phyloP scores from a whole-genome alignment of 2,329 filamentous ascomycete genomes.

The Talaromyces sp. region DNA sequence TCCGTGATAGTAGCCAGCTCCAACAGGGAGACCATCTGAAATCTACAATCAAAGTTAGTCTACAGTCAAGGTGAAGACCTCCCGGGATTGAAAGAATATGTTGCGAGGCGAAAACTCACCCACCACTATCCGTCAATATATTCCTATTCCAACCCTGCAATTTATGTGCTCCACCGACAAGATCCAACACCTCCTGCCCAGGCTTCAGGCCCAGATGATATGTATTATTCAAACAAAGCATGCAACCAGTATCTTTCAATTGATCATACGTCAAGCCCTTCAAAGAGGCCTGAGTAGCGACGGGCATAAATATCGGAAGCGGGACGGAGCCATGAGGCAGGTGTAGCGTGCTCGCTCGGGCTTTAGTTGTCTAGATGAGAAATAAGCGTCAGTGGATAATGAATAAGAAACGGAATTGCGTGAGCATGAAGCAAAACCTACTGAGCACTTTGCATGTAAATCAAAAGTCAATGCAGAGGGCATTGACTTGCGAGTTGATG shows the following conservation, averaged over 20 bases:
- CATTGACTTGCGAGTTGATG: slow-evolving; percentile 34
- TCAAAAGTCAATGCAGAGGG: slow-evolving; percentile 73
- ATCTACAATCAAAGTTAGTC: slow-evolving; percentile 55
- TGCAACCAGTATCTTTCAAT: slow-evolving; percentile 82
- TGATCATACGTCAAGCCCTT: slow-evolving; percentile 94
- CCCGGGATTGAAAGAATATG: slow-evolving; percentile 21
- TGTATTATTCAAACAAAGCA: slow-evolving; percentile 94
- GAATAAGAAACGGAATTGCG: not conserved
- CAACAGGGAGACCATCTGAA: slow-evolving; percentile 97
- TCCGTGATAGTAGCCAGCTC: slow-evolving; percentile 93
- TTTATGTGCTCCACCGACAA: slow-evolving; percentile 87
- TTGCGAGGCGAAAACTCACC: slow-evolving; percentile 38
- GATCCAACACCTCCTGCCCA: slow-evolving; percentile 82
- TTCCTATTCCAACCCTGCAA: slow-evolving; percentile 95
- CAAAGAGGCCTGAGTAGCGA: slow-evolving; percentile 92
- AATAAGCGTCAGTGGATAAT: not conserved
- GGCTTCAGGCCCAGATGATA: slow-evolving; percentile 96
- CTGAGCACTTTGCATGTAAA: slow-evolving; percentile 74
- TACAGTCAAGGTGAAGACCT: not conserved
- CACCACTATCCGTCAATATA: slow-evolving; percentile 71
- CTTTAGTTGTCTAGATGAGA: slow-evolving; percentile 75
- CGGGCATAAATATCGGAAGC: slow-evolving; percentile 96
- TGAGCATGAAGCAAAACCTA: slow-evolving; percentile 14
- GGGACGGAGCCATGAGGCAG: slow-evolving; percentile 89
- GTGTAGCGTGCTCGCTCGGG: slow-evolving; percentile 80